phyloP scores from a whole-genome alignment of 2,329 filamentous ascomycete species.

The Leptographium radiaticola region DNA sequence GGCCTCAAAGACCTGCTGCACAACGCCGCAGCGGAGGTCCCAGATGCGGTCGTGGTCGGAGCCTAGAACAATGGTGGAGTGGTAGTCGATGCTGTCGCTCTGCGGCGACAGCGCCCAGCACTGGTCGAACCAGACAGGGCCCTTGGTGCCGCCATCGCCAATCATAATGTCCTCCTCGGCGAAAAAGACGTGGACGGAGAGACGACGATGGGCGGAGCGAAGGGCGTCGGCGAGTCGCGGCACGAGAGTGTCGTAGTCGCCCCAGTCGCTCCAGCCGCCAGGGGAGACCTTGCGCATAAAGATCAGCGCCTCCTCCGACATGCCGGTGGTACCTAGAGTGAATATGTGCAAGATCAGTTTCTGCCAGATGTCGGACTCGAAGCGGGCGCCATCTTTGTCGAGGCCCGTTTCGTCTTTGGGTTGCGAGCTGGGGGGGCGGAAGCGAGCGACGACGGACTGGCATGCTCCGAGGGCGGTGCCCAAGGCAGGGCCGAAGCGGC shows the following conservation, averaged over 20 bases:
- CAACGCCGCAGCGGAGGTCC: constrained; percentile 11
- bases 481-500: constrained; percentile 10
- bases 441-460: background rate
- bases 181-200: constrained; percentile 16
- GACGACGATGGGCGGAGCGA: constrained; percentile 4
- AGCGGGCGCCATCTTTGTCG: constrained; percentile 3
- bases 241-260: constrained; percentile 18
- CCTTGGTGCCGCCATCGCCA: constrained; percentile 13
- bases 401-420: background rate
- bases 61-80: constrained; percentile 12
- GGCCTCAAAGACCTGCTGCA: constrained; percentile 11
- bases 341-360: constrained; percentile 14
- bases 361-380: constrained; percentile 12
- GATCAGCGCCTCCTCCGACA: constrained; percentile 17
- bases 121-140: constrained; percentile 15
- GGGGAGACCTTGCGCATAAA: constrained; percentile 15
- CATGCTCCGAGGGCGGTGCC: constrained; percentile 6
- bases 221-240: constrained; percentile 14
- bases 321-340: constrained; percentile 13
- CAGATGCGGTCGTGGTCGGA: constrained; percentile 18
- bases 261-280: constrained; percentile 18
- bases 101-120: constrained; percentile 12
- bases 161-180: constrained; percentile 18
- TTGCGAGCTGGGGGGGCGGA: background rate
- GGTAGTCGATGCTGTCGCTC: constrained; percentile 11